Conservation (phyloP, 306 rosid genomes). For the Quercus variabilis region DNA sequence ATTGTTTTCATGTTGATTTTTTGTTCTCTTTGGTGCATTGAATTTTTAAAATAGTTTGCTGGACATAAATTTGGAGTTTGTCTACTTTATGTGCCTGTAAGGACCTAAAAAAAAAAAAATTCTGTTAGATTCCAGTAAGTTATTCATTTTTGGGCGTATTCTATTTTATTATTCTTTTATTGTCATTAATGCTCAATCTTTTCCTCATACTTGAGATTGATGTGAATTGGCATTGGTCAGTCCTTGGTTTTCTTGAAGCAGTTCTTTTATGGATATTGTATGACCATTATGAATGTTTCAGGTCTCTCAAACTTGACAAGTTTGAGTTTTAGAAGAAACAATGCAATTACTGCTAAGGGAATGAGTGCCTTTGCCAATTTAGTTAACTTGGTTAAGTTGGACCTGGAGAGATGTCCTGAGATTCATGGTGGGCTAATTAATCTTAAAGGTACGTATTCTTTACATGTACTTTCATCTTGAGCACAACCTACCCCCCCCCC, state of each 20-base stretch:
- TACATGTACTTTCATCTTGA: conserved; percentile 7
- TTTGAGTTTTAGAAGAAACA: conserved; percentile 85
- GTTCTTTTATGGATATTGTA: neutral
- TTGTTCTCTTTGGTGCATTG: neutral
- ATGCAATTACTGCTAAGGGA: conserved; percentile 76
- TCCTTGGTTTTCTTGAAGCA: neutral
- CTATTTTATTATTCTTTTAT: neutral
- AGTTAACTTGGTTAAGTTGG: conserved; percentile 77
- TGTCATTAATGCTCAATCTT: neutral
- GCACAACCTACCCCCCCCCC: too few species aligned
- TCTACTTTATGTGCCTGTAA: neutral
- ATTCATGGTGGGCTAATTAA: conserved; percentile 86
- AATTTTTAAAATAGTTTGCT: neutral
- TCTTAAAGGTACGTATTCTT: conserved; percentile 58
- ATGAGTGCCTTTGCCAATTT: conserved; percentile 65
- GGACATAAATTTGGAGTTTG: neutral
- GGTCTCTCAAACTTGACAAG: conserved; percentile 78
- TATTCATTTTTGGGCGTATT: neutral
- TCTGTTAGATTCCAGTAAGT: neutral
- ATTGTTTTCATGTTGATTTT: neutral
- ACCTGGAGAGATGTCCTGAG: conserved; percentile 88
- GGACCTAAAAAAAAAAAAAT: neutral
- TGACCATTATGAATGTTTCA: conserved; percentile 37
- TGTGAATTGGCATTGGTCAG: neutral
- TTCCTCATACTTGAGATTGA: neutral